These are phyloP conservation scores for Phaeosphaeriaceae sp. DNA, from an alignment of 2,329 filamentous ascomycete species.

Conservation along the genomic window DNA sequence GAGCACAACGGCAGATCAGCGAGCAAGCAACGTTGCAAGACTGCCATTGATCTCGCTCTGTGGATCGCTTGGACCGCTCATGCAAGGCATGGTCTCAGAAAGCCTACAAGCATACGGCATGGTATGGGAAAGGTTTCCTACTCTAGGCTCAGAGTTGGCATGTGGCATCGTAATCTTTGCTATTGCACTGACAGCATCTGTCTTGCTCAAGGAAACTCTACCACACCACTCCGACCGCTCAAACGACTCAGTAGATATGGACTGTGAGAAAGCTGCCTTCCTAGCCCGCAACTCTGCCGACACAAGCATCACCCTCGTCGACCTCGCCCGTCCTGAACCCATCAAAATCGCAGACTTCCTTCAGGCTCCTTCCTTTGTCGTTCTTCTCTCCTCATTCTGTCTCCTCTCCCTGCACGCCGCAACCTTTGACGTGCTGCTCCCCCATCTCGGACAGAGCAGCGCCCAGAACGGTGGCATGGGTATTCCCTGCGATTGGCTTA, in stretches of 20 bases:
- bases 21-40: conserved; percentile 51
- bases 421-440: conserved; percentile 58
- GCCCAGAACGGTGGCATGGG: conserved; percentile 54
- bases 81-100: conserved; percentile 51
- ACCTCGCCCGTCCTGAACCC: conserved; percentile 48
- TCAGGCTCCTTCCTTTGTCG: conserved; percentile 53
- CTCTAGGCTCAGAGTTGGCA: conserved; percentile 53
- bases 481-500: conserved; percentile 54
- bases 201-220: conserved; percentile 51
- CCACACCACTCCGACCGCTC: conserved; percentile 32
- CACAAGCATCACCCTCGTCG: conserved; percentile 40
- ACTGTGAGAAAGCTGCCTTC: conserved; percentile 57
- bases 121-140: conserved; percentile 53
- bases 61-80: conserved; percentile 54
- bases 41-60: conserved; percentile 54
- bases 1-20: conserved; percentile 43
- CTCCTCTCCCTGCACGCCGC: conserved; percentile 63
- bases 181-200: conserved; percentile 49
- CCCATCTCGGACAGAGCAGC: conserved; percentile 55
- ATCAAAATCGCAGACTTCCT: conserved; percentile 55
- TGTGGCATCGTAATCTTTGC: conserved; percentile 51
- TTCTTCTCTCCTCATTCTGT: conserved; percentile 57
- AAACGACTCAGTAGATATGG: conserved; percentile 31
- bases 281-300: conserved; percentile 48
- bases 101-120: conserved; percentile 51